Conservation (phyloP, 257 asterid genomes). For the Fraxinus pennsylvanica region DNA sequence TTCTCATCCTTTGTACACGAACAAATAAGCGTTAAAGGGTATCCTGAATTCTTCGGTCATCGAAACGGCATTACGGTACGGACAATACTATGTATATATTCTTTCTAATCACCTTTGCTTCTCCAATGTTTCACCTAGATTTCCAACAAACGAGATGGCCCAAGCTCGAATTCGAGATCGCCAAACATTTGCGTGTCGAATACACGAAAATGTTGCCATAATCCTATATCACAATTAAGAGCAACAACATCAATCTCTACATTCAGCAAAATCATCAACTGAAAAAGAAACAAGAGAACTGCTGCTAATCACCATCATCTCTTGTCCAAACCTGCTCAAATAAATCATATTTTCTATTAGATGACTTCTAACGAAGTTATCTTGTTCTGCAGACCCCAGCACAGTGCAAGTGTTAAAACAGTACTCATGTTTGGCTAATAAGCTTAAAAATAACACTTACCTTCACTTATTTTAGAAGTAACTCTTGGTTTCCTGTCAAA, state of each 20-base stretch:
- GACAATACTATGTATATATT: neutral
- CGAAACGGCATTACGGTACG: too few relatives aligned
- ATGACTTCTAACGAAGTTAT: neutral
- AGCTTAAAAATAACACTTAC: too few relatives aligned
- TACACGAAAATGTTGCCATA: neutral
- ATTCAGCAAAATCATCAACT: neutral
- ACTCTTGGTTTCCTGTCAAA: neutral
- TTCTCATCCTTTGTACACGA: too few relatives aligned
- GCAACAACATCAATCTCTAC: neutral
- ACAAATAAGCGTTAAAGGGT: too few relatives aligned
- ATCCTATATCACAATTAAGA: neutral
- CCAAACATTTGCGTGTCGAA: neutral
- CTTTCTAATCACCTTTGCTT: too few relatives aligned
- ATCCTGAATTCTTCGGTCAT: too few relatives aligned
- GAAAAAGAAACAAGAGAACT: neutral
- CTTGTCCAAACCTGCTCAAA: neutral
- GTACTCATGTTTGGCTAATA: too few relatives aligned
- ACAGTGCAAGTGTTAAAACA: too few relatives aligned
- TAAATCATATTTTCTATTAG: too few relatives aligned
- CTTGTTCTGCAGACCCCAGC: too few relatives aligned
- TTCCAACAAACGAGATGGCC: too few relatives aligned
- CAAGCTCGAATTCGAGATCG: neutral
- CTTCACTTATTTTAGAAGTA: neutral
- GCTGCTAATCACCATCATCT: neutral
- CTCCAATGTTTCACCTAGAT: too few relatives aligned